Percentiles rank a stretch among this genome's conserved stretches.
Evolutionary conservation across 164 flowering plant genomes (phyloP).

Genomic region (Tetracentron sinense): DNA sequence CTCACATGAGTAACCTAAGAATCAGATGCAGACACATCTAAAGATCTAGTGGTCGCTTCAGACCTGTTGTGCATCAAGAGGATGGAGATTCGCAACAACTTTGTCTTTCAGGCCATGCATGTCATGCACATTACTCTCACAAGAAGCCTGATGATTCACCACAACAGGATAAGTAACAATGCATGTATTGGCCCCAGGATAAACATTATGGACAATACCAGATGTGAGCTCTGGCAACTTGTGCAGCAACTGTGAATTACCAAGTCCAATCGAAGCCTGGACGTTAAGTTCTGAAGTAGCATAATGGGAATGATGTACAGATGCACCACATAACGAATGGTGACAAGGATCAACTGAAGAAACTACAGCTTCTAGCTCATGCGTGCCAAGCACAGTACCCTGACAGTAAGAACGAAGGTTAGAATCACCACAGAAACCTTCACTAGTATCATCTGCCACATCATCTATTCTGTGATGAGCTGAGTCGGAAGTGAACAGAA

Average conservation of each 20-base stretch:
- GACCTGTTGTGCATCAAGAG: background rate
- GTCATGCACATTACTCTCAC: background rate
- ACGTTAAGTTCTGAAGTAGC: background rate
- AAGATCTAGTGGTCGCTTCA: background rate
- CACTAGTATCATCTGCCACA: background rate
- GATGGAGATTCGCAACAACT: background rate
- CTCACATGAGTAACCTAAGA: background rate
- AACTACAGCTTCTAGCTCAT: background rate
- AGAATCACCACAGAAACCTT: no score
- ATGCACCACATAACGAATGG: background rate
- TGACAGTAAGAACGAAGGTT: background rate
- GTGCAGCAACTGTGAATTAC: background rate
- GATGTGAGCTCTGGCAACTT: slow-evolving; percentile 1
- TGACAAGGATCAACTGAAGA: background rate
- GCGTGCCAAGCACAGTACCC: background rate
- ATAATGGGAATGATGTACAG: background rate
- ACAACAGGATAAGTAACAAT: no score
- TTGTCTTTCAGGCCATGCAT: background rate
- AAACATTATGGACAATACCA: background rate
- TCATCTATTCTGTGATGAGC: background rate
- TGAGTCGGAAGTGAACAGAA: background rate
- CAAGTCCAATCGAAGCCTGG: background rate
- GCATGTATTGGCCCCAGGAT: background rate
- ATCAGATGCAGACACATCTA: background rate
- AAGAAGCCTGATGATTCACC: background rate